A percentile compares a stretch with the other conserved stretches of the same genome.
Conservation (phyloP, 257 asterid species). For the Fraxinus americana region DNA sequence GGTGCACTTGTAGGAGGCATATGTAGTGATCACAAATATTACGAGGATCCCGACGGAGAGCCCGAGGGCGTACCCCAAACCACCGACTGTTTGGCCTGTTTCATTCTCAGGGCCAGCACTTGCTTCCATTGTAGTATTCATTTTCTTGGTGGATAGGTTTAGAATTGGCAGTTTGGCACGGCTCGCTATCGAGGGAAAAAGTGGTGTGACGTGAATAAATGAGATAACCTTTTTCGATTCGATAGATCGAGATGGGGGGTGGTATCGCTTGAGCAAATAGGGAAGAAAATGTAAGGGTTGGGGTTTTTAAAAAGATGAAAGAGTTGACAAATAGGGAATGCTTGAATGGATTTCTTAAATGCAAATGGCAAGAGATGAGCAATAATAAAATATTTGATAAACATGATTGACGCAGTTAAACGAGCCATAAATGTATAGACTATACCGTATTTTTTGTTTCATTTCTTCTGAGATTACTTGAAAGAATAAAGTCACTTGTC, state of each 20-base stretch:
- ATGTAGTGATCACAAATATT: slow-evolving; percentile 35
- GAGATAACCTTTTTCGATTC: not conserved
- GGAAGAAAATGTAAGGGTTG: not conserved
- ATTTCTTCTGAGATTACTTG: too few species aligned
- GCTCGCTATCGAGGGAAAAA: not conserved
- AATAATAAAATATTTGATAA: too few species aligned
- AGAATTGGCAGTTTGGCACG: not conserved
- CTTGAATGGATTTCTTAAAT: not conserved
- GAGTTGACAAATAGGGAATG: not conserved
- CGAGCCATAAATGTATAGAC: too few species aligned
- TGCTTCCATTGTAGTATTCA: slow-evolving; percentile 15
- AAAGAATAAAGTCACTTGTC: too few species aligned
- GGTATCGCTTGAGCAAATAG: not conserved
- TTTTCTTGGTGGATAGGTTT: not conserved
- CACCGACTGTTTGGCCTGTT: slow-evolving; percentile 11
- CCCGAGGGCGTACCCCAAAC: slow-evolving; percentile 42
- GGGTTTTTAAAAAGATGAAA: not conserved
- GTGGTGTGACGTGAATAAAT: not conserved
- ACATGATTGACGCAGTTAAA: too few species aligned
- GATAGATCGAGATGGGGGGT: not conserved
- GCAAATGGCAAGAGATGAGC: not conserved
- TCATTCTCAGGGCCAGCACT: not conserved
- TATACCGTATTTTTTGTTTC: too few species aligned
- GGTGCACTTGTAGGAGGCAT: slow-evolving; percentile 33
- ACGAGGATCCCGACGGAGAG: slow-evolving; percentile 34